phyloP scores from a whole-genome alignment of 495 filamentous ascomycete species.

The Penicillium coffeae region DNA sequence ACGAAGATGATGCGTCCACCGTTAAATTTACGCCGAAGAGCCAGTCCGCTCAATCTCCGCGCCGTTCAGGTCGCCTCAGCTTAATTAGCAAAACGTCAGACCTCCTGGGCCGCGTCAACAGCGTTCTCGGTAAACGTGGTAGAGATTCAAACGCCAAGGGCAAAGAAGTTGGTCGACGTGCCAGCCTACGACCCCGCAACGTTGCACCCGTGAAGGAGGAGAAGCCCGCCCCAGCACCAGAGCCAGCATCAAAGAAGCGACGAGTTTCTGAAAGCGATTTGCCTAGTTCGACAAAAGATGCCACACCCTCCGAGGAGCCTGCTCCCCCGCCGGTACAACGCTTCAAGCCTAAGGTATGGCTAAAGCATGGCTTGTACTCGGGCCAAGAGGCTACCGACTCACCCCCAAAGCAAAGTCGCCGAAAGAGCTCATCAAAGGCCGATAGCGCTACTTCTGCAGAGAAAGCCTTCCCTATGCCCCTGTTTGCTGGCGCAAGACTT shows the following conservation, averaged over 20 bases:
- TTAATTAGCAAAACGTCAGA: constrained; percentile 43
- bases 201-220: constrained; percentile 30
- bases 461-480: constrained; percentile 58
- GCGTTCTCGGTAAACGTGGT: constrained; percentile 54
- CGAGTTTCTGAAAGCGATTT: constrained; percentile 48
- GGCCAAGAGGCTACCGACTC: constrained; percentile 72
- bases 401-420: constrained; percentile 60
- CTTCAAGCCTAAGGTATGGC: constrained; percentile 61
- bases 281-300: constrained; percentile 39
- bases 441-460: constrained; percentile 35
- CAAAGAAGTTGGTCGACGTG: constrained; percentile 38
- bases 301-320: constrained; percentile 33
- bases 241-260: constrained; percentile 44
- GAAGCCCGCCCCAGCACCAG: constrained; percentile 14
- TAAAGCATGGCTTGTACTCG: constrained; percentile 80
- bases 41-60: constrained; percentile 17
- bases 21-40: constrained; percentile 11
- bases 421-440: constrained; percentile 45
- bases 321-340: constrained; percentile 31
- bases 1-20: constrained; percentile 36
- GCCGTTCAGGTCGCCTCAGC: constrained; percentile 40
- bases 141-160: constrained; percentile 40
- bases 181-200: constrained; percentile 40
- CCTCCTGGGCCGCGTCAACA: constrained; percentile 38
- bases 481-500: constrained; percentile 60